These are phyloP conservation scores for Setaria italica DNA, from an alignment of 202 grass and related monocot genomes.

Conservation along the genomic window DNA sequence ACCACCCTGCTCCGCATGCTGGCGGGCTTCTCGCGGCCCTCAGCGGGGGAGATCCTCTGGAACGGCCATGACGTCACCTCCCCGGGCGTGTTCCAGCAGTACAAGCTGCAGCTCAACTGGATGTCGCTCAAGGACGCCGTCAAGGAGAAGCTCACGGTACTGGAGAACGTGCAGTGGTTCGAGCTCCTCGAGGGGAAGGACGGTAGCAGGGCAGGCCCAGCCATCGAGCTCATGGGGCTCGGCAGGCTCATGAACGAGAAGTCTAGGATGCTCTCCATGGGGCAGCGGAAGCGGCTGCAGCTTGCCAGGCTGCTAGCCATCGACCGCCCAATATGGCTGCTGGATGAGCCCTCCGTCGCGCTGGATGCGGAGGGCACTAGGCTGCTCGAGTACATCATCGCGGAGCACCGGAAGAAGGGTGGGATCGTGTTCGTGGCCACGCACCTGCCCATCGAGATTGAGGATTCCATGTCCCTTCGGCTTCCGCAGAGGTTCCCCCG, in stretches of 20 bases:
- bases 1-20: slow-evolving; percentile 92
- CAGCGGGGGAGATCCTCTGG: slow-evolving; percentile 86
- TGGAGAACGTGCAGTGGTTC: slow-evolving; percentile 99
- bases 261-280: slow-evolving; percentile 96
- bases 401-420: slow-evolving; percentile 90
- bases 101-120: slow-evolving; percentile 97
- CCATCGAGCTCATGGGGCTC: slow-evolving; percentile 93
- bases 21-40: slow-evolving; percentile 85
- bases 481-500: slow-evolving; percentile 88
- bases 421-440: slow-evolving; percentile 92
- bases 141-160: slow-evolving; percentile 82
- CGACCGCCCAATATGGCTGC: slow-evolving; percentile 91
- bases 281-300: slow-evolving; percentile 88
- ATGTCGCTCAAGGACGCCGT: slow-evolving; percentile 87
- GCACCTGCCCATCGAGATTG: slow-evolving; percentile 77
- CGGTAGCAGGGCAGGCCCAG: slow-evolving; percentile 57
- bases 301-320: slow-evolving; percentile 81
- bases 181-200: slow-evolving; percentile 88
- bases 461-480: slow-evolving; percentile 86
- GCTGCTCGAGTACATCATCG: slow-evolving; percentile 85
- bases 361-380: slow-evolving; percentile 73
- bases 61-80: slow-evolving; percentile 84
- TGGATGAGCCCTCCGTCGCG: slow-evolving; percentile 94
- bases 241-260: slow-evolving; percentile 90
- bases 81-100: slow-evolving; percentile 91